Percentiles rank a stretch among this genome's conserved stretches.
phyloP scores from a whole-genome alignment of 1,284 basidiomycete species.

The Leccinum colubrinum region DNA sequence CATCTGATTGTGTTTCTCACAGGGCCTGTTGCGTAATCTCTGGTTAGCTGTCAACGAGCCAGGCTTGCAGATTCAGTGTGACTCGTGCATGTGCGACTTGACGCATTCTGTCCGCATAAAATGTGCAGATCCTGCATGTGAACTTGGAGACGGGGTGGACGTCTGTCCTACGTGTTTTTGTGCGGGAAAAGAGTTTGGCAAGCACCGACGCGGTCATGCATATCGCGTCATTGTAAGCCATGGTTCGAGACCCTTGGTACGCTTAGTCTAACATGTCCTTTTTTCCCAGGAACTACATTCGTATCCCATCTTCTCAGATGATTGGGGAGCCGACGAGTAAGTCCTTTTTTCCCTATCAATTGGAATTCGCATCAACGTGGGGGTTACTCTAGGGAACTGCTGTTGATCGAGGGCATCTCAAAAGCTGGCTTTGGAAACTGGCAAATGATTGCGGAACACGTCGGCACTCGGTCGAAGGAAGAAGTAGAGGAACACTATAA shows the following conservation, averaged over 20 bases:
- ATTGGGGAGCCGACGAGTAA: constrained; percentile 98
- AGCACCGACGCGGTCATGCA: constrained; percentile 86
- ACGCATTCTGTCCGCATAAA: constrained; percentile 92
- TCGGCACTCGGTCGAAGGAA: constrained; percentile 93
- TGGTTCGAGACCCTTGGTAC: not conserved
- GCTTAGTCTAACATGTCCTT: constrained; percentile 4
- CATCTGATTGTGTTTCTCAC: constrained; percentile 35
- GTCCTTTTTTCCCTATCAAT: constrained; percentile 25
- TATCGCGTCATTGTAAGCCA: constrained; percentile 88
- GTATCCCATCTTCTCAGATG: constrained; percentile 92
- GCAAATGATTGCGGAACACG: constrained; percentile 95
- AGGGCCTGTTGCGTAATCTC: constrained; percentile 37
- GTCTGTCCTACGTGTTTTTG: constrained; percentile 92
- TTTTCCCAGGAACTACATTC: constrained; percentile 83
- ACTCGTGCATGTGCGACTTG: constrained; percentile 69
- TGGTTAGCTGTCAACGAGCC: constrained; percentile 69
- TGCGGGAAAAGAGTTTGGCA: constrained; percentile 84
- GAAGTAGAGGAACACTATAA: constrained; percentile 94
- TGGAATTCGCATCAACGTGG: not conserved
- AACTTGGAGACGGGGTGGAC: constrained; percentile 77
- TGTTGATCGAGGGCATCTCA: constrained; percentile 89
- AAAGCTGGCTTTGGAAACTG: constrained; percentile 95
- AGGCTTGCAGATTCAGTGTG: constrained; percentile 74
- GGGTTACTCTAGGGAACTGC: constrained; percentile 65
- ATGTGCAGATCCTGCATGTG: constrained; percentile 81